Conservation (phyloP, 2,329 filamentous ascomycete genomes). For the Trichoderma arundinaceum region DNA sequence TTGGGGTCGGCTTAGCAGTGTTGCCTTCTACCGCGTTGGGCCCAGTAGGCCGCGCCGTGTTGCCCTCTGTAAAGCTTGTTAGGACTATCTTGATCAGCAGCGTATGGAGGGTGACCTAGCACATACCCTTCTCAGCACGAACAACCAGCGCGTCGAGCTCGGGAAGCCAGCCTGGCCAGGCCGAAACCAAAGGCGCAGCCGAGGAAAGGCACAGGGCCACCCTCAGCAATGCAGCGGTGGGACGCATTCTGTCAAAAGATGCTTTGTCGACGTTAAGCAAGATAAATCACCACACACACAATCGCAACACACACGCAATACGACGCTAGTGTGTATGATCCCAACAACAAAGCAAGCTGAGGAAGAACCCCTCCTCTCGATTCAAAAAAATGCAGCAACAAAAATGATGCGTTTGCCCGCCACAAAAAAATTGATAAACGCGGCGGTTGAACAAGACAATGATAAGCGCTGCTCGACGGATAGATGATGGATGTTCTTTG, state of each 20-base stretch:
- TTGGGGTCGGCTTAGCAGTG: conserved; percentile 23
- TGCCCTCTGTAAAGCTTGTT: conserved; percentile 34
- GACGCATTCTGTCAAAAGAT: conserved; percentile 53
- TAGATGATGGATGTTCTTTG: conserved; percentile 16
- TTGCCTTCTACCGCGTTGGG: conserved; percentile 46
- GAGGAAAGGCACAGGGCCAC: conserved; percentile 58
- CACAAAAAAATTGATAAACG: neutral
- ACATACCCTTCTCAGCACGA: conserved; percentile 49
- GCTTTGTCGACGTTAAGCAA: neutral
- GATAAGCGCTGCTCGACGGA: conserved; percentile 8
- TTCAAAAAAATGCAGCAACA: neutral
- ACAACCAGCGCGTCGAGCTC: conserved; percentile 59
- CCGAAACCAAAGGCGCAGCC: conserved; percentile 57
- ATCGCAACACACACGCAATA: neutral
- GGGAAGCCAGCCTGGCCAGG: conserved; percentile 63
- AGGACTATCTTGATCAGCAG: conserved; percentile 31
- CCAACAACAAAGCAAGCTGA: neutral
- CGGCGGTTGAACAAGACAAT: conserved; percentile 20
- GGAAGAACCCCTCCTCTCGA: neutral
- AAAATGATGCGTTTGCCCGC: neutral
- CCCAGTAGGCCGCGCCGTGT: conserved; percentile 39
- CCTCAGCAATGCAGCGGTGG: conserved; percentile 53
- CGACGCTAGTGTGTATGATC: neutral
- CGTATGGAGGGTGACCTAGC: conserved; percentile 19
- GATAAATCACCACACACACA: neutral